Percentiles rank a stretch among this genome's conserved stretches.
phyloP scores from a whole-genome alignment of 371 early-diverging fungal genomes.

The Rhizomucor pusillus region DNA sequence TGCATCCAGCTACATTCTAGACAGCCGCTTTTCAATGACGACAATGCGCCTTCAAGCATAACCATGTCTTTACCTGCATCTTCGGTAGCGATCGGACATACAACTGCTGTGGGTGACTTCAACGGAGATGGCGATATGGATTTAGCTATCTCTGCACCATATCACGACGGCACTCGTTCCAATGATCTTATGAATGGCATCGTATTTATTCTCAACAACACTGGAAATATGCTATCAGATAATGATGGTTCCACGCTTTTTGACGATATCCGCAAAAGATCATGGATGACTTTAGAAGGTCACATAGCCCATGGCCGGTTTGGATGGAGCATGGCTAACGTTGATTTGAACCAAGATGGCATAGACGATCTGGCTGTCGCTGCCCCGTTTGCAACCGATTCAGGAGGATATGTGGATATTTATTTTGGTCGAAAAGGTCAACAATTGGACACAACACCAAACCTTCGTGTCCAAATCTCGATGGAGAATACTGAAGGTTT shows the following conservation, averaged over 20 bases:
- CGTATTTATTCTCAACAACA: constrained; percentile 53
- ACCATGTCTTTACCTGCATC: constrained; percentile 47
- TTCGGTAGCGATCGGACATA: constrained; percentile 67
- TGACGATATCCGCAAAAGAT: constrained; percentile 32
- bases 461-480: constrained; percentile 31
- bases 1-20: not conserved
- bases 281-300: constrained; percentile 27
- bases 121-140: constrained; percentile 57
- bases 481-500: constrained; percentile 31
- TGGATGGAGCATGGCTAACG: constrained; percentile 69
- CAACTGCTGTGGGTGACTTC: constrained; percentile 68
- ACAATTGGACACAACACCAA: constrained; percentile 43
- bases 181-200: constrained; percentile 52
- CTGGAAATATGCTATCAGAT: constrained; percentile 1
- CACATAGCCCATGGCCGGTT: constrained; percentile 55
- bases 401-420: constrained; percentile 54
- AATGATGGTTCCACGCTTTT: not conserved
- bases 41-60: constrained; percentile 4
- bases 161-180: constrained; percentile 19
- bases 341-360: constrained; percentile 85
- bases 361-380: constrained; percentile 84
- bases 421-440: constrained; percentile 60
- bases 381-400: constrained; percentile 57
- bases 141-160: constrained; percentile 76
- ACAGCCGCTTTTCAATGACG: too few relatives aligned